Evolutionary conservation across 345 rosid species (phyloP).

Genomic region (Punica granatum): DNA sequence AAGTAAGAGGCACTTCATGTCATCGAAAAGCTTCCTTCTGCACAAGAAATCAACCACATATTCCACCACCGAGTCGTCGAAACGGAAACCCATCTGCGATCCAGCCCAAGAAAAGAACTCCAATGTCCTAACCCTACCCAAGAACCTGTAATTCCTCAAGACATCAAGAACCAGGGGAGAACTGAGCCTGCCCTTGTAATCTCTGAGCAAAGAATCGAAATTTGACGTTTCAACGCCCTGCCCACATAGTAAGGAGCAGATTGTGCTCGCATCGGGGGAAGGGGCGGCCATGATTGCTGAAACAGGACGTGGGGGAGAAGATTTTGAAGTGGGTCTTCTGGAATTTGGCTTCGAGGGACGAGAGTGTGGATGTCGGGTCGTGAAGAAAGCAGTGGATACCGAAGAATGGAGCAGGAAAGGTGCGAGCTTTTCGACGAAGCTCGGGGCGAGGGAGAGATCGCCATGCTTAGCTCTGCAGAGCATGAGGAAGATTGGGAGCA

Average conservation of each 20-base stretch:
- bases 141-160: conserved; percentile 24
- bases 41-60: conserved; percentile 29
- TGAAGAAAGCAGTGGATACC: not conserved
- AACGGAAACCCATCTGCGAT: conserved; percentile 21
- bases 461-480: not conserved
- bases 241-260: conserved; percentile 18
- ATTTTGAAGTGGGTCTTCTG: not conserved
- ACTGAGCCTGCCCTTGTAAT: conserved; percentile 16
- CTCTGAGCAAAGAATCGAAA: conserved; percentile 15
- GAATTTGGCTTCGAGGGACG: not conserved
- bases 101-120: conserved; percentile 33
- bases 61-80: conserved; percentile 24
- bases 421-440: conserved; percentile 1
- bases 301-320: not conserved
- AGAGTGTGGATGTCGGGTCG: not conserved
- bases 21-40: conserved; percentile 35
- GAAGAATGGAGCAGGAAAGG: conserved; percentile 2
- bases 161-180: conserved; percentile 22
- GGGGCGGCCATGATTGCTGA: not conserved
- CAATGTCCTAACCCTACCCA: conserved; percentile 25
- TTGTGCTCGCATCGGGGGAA: conserved; percentile 11
- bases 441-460: not conserved
- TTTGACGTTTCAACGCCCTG: not conserved
- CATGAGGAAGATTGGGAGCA: conserved; percentile 7
- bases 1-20: conserved; percentile 21